Evolutionary conservation across 495 filamentous ascomycete genomes (phyloP), one percentile per base, ranked within the genome.

Genomic region (Hypoxylon intermedium): DNA sequence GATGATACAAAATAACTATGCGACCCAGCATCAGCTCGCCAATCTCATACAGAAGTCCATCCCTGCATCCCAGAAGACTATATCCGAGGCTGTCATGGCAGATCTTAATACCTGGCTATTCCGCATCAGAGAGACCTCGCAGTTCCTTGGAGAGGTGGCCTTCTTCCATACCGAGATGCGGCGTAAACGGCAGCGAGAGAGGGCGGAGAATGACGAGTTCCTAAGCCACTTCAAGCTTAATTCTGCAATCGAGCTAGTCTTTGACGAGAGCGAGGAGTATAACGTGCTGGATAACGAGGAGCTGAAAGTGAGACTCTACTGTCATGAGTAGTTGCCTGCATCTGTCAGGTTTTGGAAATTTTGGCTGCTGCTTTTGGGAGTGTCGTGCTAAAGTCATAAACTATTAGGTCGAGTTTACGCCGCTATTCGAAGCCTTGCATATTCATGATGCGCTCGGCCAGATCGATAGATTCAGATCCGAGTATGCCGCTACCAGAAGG

Each of bases 51-150:
- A 96, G 72, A 89, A 89, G 65, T 97, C 92, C 0, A 91, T 98
- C 3, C 94, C 94, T 4, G 86, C 92, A 6, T 97, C 92, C 1
- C 92, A 97, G 68, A 90, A 88, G 61, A 85, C 93, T 21, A 96
- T 99, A 51, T 92, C 93, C 2, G 93, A 98, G 65, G 90, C 91
- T 1, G 94, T 99, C 53, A 97, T 97, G 95, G 88, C 85, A 1
- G 94, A 99, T 74, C 74, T 99, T 30, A 98, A 97, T 71, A 97
- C 90, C 1, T 99, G 94, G 94, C 79, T 99, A n/a, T 98, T 87
- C 69, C 87, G 90, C 23, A 96, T 99, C 57, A 86, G 95, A 53
- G 95, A 98, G 71, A 95, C 92, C 28, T 96, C 92, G 0, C 92
- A 96, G 58, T 96, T 93, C 50, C 78, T 99, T 18, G 94, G 94